Percentiles rank a stretch among this genome's conserved stretches.
phyloP scores from a whole-genome alignment of 768 basidiomycete species.

The Lentinus brumalis region DNA sequence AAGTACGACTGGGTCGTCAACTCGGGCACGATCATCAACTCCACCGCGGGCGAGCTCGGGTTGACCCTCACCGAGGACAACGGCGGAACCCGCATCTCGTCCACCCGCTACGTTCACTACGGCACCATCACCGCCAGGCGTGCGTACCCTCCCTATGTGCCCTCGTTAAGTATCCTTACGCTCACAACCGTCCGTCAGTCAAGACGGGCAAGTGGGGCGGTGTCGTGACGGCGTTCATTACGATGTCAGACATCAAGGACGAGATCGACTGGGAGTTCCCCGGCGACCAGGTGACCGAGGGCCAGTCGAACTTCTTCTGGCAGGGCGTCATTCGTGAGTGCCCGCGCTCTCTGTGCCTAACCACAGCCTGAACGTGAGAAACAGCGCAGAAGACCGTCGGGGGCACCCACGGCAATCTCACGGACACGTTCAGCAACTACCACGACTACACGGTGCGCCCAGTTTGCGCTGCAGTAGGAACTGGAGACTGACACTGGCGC shows the following conservation, averaged over 20 bases:
- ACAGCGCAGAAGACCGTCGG: slow-evolving; percentile 53
- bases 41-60: slow-evolving; percentile 63
- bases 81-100: slow-evolving; percentile 77
- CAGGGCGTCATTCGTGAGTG: slow-evolving; percentile 66
- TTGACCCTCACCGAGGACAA: slow-evolving; percentile 68
- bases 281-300: slow-evolving; percentile 59
- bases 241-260: slow-evolving; percentile 79
- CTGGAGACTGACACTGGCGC: no score
- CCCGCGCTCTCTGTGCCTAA: slow-evolving; percentile 10
- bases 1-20: slow-evolving; percentile 76
- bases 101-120: slow-evolving; percentile 82
- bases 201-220: slow-evolving; percentile 82
- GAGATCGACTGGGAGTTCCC: slow-evolving; percentile 91
- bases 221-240: slow-evolving; percentile 83
- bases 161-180: background rate
- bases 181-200: slow-evolving; percentile 40
- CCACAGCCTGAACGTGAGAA: no score
- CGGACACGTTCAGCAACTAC: slow-evolving; percentile 69
- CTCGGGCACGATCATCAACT: slow-evolving; percentile 64
- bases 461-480: no score
- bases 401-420: slow-evolving; percentile 44
- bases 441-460: slow-evolving; percentile 69
- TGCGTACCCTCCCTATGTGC: slow-evolving; percentile 32
- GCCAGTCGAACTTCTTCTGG: slow-evolving; percentile 84
- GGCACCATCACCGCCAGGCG: slow-evolving; percentile 69